These are phyloP conservation scores for Tetrahymena thermophila DNA, from an alignment of 73 alveolate genomes.

Conservation along the genomic window DNA sequence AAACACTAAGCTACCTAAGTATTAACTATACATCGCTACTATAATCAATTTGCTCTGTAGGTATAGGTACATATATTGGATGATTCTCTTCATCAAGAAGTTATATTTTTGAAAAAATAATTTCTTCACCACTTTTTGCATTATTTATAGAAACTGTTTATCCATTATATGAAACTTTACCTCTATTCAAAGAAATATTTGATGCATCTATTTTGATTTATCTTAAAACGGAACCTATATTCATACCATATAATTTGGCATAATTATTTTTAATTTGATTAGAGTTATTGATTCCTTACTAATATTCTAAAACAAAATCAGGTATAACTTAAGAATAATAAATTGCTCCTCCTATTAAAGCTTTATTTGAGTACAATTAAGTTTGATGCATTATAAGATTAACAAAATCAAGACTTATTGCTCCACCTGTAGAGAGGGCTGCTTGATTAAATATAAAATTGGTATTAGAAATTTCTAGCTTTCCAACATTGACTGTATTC, in stretches of 20 bases:
- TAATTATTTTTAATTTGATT: too few species aligned
- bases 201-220: background rate
- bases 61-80: background rate
- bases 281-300: background rate
- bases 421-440: background rate
- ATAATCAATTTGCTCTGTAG: background rate
- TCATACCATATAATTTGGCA: background rate
- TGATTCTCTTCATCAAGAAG: background rate
- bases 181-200: too few species aligned
- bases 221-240: background rate
- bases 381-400: background rate
- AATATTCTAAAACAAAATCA: background rate
- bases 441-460: background rate
- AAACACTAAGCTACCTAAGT: background rate
- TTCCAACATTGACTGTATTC: background rate
- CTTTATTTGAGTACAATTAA: background rate
- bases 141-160: too few species aligned
- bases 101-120: too few species aligned
- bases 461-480: background rate
- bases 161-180: too few species aligned
- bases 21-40: background rate
- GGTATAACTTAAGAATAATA: background rate
- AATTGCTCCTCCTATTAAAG: background rate
- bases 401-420: background rate
- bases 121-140: background rate